These are phyloP conservation scores for Alternaria sp. DNA, from an alignment of 2,329 filamentous ascomycete genomes.

Conservation along the genomic window DNA sequence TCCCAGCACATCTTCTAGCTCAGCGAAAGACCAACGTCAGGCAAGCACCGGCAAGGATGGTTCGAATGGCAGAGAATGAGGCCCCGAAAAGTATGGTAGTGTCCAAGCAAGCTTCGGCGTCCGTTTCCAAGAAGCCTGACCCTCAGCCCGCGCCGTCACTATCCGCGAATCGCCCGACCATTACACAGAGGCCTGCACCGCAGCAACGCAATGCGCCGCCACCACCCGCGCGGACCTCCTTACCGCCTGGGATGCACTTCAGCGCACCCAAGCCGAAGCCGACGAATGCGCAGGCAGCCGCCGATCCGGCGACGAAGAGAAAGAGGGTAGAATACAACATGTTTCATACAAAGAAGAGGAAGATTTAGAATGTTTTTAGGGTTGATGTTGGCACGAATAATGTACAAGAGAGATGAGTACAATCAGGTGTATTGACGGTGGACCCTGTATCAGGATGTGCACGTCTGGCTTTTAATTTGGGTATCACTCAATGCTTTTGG, in stretches of 20 bases:
- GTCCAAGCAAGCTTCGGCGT: constrained; percentile 34
- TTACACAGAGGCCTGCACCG: constrained; percentile 29
- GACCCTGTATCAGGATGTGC: background rate
- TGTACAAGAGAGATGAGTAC: background rate
- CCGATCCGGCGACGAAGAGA: constrained; percentile 21
- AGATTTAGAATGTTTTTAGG: background rate
- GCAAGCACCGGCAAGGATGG: constrained; percentile 39
- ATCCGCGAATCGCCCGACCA: constrained; percentile 21
- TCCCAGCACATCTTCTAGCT: constrained; percentile 37
- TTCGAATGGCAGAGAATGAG: constrained; percentile 39
- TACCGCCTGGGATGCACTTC: constrained; percentile 40
- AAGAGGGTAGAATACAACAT: constrained; percentile 26
- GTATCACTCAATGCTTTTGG: background rate
- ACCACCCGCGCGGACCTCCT: constrained; percentile 26
- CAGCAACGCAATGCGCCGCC: constrained; percentile 16
- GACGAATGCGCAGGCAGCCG: constrained; percentile 14
- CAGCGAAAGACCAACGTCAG: constrained; percentile 29
- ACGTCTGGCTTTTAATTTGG: background rate
- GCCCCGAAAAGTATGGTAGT: constrained; percentile 32
- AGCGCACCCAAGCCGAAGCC: constrained; percentile 32
- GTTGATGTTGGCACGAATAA: background rate
- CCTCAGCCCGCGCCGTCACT: constrained; percentile 8
- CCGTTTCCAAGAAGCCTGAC: constrained; percentile 17
- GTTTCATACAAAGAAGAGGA: constrained; percentile 27
- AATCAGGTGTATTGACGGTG: background rate